These are phyloP conservation scores for Rhododendron williamsianum DNA, from an alignment of 148 eudicot genomes.

Conservation along the genomic window DNA sequence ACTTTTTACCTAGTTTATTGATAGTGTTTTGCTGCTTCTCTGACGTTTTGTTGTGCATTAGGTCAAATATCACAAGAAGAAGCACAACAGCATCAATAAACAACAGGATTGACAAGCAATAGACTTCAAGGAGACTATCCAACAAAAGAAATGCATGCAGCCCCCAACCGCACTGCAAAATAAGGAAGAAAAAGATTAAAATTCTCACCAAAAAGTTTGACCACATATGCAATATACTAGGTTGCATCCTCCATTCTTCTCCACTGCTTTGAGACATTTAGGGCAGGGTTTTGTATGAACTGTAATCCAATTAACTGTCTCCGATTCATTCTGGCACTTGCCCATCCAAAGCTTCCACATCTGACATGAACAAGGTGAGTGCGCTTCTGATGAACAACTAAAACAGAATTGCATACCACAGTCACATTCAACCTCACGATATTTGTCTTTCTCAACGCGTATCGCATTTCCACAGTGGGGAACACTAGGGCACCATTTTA, in stretches of 20 bases:
- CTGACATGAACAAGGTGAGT: constrained; percentile 82
- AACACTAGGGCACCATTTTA: constrained; percentile 74
- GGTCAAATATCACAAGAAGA: not conserved
- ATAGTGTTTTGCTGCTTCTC: not conserved
- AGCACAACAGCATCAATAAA: not conserved
- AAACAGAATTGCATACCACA: constrained; percentile 78
- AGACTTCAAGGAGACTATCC: not conserved
- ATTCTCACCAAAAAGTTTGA: constrained; percentile 55
- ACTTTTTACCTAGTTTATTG: not conserved
- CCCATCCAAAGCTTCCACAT: constrained; percentile 74
- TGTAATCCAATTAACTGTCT: constrained; percentile 60
- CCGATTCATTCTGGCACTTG: constrained; percentile 63
- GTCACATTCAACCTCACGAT: constrained; percentile 62
- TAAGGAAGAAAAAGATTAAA: constrained; percentile 27
- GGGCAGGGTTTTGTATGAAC: constrained; percentile 72
- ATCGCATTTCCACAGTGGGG: constrained; percentile 87
- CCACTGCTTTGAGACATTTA: constrained; percentile 61
- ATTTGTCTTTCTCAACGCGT: constrained; percentile 47
- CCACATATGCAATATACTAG: constrained; percentile 61
- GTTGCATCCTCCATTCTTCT: constrained; percentile 82
- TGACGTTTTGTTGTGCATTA: not conserved
- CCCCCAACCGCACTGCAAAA: constrained; percentile 18
- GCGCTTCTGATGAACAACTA: constrained; percentile 54
- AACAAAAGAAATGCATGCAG: not conserved
- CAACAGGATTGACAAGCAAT: constrained; percentile 1